Conservation (phyloP, 2,329 filamentous ascomycete species). For the Sordariomycetes sp. region DNA sequence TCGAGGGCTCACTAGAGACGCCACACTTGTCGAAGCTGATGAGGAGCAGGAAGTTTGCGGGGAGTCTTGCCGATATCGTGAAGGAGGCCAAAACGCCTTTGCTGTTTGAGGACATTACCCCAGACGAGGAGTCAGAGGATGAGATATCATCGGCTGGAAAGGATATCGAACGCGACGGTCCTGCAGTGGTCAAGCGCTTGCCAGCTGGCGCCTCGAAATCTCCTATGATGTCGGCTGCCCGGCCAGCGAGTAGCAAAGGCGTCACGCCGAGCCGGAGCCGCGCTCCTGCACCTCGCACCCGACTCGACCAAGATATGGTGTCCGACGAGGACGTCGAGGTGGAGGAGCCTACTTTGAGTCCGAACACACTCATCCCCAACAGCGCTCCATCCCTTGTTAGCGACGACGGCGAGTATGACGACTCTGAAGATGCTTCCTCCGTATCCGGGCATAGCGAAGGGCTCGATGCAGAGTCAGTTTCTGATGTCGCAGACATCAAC, state of each 20-base stretch:
- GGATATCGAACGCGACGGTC: no score
- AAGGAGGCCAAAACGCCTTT: slow-evolving; percentile 48
- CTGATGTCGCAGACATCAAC: slow-evolving; percentile 53
- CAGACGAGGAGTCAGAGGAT: slow-evolving; percentile 48
- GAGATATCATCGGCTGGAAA: no score
- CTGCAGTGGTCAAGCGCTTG: slow-evolving; percentile 45
- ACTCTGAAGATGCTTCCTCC: slow-evolving; percentile 56
- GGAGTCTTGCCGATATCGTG: slow-evolving; percentile 50
- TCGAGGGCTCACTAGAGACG: slow-evolving; percentile 43
- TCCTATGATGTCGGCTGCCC: slow-evolving; percentile 31
- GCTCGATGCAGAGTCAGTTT: slow-evolving; percentile 45
- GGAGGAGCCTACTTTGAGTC: slow-evolving; percentile 54
- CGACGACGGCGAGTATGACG: slow-evolving; percentile 71
- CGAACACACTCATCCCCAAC: slow-evolving; percentile 61
- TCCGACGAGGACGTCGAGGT: slow-evolving; percentile 42
- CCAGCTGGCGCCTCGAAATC: slow-evolving; percentile 49
- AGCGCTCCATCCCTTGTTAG: slow-evolving; percentile 73
- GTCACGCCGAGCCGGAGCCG: slow-evolving; percentile 8
- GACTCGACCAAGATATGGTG: not conserved
- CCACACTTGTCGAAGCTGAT: slow-evolving; percentile 62
- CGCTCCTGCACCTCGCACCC: not conserved
- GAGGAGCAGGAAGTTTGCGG: slow-evolving; percentile 49
- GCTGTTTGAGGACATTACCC: slow-evolving; percentile 37
- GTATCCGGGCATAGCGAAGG: slow-evolving; percentile 48
- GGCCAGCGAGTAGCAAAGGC: slow-evolving; percentile 51